Base-by-base conservation (phyloP, 768 basidiomycete species). In the Tephrocybe rancida region DNA sequence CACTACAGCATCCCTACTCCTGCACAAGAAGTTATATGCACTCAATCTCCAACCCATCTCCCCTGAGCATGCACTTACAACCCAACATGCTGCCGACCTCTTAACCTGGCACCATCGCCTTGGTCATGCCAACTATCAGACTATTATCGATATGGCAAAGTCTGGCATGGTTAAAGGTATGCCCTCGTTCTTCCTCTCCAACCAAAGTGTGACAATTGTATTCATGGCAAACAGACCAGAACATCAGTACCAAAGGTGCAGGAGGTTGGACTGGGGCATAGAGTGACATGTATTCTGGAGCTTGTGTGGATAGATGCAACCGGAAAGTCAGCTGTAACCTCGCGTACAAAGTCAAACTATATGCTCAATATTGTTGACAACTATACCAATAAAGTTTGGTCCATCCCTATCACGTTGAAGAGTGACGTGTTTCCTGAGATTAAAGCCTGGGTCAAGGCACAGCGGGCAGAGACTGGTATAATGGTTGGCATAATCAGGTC, bases 91-190 rank as follows among this genome's bases (percentile, higher is more conserved):
- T 0, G 48, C 25, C 2, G 16, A 32, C 10, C 13, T 43, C 0
- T 50, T 61, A 9, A 65, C 62, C 8, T 70, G 66, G 69, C 68
- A 70, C 48, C 34, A 48, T 24, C 52, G 58, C 32, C 58, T 72
- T 5, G 64, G 67, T 1, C 69, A 70, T 48, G 44, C 62, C 16
- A 68, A 61, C 54, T 68, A 63, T 44, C 60, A 59, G 22, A 35
- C 59, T 0, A 19, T 70, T 2, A 38, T 46, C 0, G 58, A 61
- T 10, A 61, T 67, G 57, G 64, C 63, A 0, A 41, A 53, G 14
- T 30, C 30, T 3, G 44, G 57, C n/a, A 53, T 44, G 19, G 29
- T 46, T 10, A 16, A 13, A 44, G 53, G 53, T 44, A 39, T 48
- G 39, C 53, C 24, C 34, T 3, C 44, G 30, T 21, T 24, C 30